phyloP scores from a whole-genome alignment of 164 flowering plant genomes.

The Kalanchoe fedtschenkoi region DNA sequence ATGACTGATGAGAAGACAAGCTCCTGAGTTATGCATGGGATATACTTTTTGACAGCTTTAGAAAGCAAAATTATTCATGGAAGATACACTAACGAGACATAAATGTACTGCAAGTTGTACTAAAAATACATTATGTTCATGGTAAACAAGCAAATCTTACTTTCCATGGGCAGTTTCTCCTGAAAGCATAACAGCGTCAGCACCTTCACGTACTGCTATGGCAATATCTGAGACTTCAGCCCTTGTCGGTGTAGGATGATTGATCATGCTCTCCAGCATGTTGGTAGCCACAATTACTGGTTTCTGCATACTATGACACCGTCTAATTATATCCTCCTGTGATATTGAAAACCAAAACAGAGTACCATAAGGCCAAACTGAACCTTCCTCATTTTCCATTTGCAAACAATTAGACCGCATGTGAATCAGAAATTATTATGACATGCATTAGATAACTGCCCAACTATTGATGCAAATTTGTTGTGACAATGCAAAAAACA shows the following conservation, averaged over 20 bases:
- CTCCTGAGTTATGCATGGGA: background rate
- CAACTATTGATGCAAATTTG: background rate
- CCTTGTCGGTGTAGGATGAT: conserved; percentile 94
- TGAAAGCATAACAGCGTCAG: conserved; percentile 97
- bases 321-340: conserved; percentile 85
- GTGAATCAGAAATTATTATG: background rate
- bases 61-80: too few species aligned
- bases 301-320: conserved; percentile 77
- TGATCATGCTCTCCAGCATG: conserved; percentile 98
- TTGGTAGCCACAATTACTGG: conserved; percentile 97
- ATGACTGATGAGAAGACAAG: too few species aligned
- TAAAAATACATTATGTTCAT: too few species aligned
- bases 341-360: background rate
- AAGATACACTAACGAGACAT: too few species aligned
- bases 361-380: background rate
- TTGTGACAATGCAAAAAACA: background rate
- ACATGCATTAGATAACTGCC: background rate
- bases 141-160: conserved; percentile 33
- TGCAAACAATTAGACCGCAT: too few species aligned
- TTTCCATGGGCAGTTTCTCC: conserved; percentile 99
- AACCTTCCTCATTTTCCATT: background rate
- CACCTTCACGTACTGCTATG: conserved; percentile 91
- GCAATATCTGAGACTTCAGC: conserved; percentile 99
- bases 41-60: too few species aligned
- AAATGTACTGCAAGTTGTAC: too few species aligned